Evolutionary conservation across 78 protist genomes (phyloP).

Genomic region (Parvularia atlantis): DNA sequence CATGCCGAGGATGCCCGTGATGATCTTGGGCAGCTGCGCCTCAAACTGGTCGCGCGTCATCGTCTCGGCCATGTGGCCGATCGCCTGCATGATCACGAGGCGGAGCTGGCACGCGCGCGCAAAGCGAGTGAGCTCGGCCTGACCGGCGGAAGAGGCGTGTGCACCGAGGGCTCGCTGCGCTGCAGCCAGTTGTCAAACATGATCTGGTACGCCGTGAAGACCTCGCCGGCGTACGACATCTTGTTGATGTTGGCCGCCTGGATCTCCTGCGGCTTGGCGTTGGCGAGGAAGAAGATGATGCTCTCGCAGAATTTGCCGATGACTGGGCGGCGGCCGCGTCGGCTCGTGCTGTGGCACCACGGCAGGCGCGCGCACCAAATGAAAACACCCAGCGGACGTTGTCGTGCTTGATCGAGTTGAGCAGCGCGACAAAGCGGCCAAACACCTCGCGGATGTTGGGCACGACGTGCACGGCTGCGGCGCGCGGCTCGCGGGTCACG

Average conservation of each 20-base stretch:
- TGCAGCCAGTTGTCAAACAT: conserved; percentile 48
- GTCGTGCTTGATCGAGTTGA: conserved; percentile 55
- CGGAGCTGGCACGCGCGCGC: conserved; percentile 1
- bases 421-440: conserved; percentile 43
- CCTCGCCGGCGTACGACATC: conserved; percentile 10
- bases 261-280: conserved; percentile 22
- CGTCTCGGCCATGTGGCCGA: conserved; percentile 35
- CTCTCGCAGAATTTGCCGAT: conserved; percentile 55
- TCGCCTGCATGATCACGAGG: conserved; percentile 35
- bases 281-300: conserved; percentile 35
- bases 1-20: conserved; percentile 31
- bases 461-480: conserved; percentile 41
- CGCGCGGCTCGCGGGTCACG: too few species aligned
- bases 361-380: background rate
- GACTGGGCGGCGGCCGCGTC: conserved; percentile 11
- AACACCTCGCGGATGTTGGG: conserved; percentile 42
- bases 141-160: background rate
- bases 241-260: background rate
- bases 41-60: conserved; percentile 34
- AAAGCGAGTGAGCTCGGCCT: background rate
- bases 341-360: too few species aligned
- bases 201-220: conserved; percentile 45
- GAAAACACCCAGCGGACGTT: conserved; percentile 60
- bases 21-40: conserved; percentile 16
- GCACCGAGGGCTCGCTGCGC: conserved; percentile 35